Percentiles rank a stretch among this genome's conserved stretches.
These are phyloP conservation scores for Alnus glutinosa DNA, from an alignment of 306 rosid species.

Conservation along the genomic window DNA sequence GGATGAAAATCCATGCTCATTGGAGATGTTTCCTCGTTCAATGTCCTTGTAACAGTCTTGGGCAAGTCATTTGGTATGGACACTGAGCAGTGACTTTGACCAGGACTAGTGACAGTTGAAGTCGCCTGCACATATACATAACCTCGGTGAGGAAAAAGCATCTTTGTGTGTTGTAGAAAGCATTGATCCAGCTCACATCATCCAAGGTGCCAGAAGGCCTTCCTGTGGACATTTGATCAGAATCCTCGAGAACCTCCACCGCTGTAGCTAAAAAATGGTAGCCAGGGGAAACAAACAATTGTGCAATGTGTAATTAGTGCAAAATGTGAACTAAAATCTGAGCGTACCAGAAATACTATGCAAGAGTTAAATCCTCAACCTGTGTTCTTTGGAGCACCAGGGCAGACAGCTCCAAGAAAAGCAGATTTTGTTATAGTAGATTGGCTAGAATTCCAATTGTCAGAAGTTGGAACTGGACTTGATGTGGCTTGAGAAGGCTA, in stretches of 20 bases:
- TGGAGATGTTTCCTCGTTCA: slow-evolving; percentile 25
- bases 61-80: slow-evolving; percentile 1
- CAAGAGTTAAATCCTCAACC: slow-evolving; percentile 14
- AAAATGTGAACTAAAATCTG: not conserved
- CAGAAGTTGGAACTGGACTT: not conserved
- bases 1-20: slow-evolving; percentile 41
- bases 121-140: slow-evolving; percentile 21
- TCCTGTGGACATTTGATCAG: slow-evolving; percentile 15
- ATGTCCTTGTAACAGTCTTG: slow-evolving; percentile 19
- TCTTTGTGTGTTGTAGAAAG: not conserved
- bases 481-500: slow-evolving; percentile 1
- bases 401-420: not conserved
- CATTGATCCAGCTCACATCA: slow-evolving; percentile 26
- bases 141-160: not conserved
- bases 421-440: slow-evolving; percentile 9
- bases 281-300: not conserved
- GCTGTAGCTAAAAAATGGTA: slow-evolving; percentile 18
- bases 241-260: slow-evolving; percentile 20
- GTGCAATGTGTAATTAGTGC: not conserved
- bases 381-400: not conserved
- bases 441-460: not conserved
- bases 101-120: slow-evolving; percentile 2
- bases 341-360: not conserved
- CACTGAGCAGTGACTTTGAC: not conserved
- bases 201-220: not conserved